phyloP scores from a whole-genome alignment of 257 asterid species.

The Catharanthus roseus region DNA sequence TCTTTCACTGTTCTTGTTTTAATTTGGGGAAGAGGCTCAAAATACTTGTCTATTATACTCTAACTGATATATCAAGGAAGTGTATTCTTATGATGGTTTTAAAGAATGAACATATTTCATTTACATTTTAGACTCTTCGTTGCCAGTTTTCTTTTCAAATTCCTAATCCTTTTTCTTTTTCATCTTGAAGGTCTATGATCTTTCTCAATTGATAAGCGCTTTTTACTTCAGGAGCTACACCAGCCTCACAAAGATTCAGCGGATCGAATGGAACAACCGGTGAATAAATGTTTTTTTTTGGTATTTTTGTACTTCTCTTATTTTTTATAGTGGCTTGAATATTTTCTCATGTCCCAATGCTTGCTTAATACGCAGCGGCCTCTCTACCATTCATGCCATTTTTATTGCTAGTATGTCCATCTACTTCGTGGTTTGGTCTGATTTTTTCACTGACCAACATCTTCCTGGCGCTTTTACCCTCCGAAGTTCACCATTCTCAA shows the following conservation, averaged over 20 bases:
- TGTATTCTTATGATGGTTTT: not conserved
- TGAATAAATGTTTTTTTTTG: conserved; percentile 24
- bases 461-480: conserved; percentile 51
- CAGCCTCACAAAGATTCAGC: conserved; percentile 74
- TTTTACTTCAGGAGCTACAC: conserved; percentile 64
- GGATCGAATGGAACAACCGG: conserved; percentile 95
- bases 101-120: not conserved
- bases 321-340: conserved; percentile 5
- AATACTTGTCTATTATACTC: not conserved
- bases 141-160: not conserved
- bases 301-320: not conserved
- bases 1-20: not conserved
- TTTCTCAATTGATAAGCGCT: conserved; percentile 75
- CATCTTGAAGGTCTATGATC: conserved; percentile 62
- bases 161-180: conserved; percentile 16
- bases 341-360: conserved; percentile 25
- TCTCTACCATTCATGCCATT: conserved; percentile 89
- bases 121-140: not conserved
- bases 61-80: not conserved
- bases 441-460: conserved; percentile 62
- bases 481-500: conserved; percentile 68
- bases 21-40: conserved; percentile 14
- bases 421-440: conserved; percentile 88
- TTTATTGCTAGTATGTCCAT: conserved; percentile 60
- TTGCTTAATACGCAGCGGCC: conserved; percentile 56